These are phyloP conservation scores for Arthroderma uncinatum DNA, from an alignment of 2,329 filamentous ascomycete species.

Conservation along the genomic window DNA sequence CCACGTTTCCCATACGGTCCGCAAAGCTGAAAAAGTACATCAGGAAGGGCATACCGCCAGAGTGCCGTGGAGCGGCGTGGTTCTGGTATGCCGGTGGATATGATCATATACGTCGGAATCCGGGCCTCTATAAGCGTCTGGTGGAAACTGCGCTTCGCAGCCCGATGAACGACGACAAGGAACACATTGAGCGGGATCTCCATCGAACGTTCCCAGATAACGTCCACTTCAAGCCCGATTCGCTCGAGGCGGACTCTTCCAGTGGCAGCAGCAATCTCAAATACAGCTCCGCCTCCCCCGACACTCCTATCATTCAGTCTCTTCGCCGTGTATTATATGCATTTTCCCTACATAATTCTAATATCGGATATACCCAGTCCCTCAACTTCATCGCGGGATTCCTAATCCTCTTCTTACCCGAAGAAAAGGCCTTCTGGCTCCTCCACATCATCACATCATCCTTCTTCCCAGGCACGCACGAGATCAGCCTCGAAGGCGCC, in stretches of 20 bases:
- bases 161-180: slow-evolving; percentile 61
- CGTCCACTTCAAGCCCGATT: slow-evolving; percentile 67
- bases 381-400: slow-evolving; percentile 90
- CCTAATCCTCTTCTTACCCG: slow-evolving; percentile 77
- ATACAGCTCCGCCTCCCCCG: slow-evolving; percentile 28
- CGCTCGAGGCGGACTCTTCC: slow-evolving; percentile 22
- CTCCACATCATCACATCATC: slow-evolving; percentile 82
- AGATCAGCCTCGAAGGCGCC: slow-evolving; percentile 77
- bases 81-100: slow-evolving; percentile 91
- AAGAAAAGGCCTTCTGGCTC: slow-evolving; percentile 87
- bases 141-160: slow-evolving; percentile 54
- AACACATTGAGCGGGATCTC: slow-evolving; percentile 86
- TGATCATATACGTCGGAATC: slow-evolving; percentile 61
- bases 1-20: slow-evolving; percentile 66
- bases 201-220: slow-evolving; percentile 95
- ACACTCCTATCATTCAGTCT: slow-evolving; percentile 68
- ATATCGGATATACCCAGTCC: slow-evolving; percentile 89
- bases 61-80: slow-evolving; percentile 93
- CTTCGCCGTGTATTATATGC: slow-evolving; percentile 77
- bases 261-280: slow-evolving; percentile 26
- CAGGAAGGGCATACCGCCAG: slow-evolving; percentile 83
- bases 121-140: slow-evolving; percentile 63
- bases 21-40: slow-evolving; percentile 82
- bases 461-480: slow-evolving; percentile 84
- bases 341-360: slow-evolving; percentile 81